Conservation (phyloP, 352 stramenopile genomes). For the Globisporangium lucens region DNA sequence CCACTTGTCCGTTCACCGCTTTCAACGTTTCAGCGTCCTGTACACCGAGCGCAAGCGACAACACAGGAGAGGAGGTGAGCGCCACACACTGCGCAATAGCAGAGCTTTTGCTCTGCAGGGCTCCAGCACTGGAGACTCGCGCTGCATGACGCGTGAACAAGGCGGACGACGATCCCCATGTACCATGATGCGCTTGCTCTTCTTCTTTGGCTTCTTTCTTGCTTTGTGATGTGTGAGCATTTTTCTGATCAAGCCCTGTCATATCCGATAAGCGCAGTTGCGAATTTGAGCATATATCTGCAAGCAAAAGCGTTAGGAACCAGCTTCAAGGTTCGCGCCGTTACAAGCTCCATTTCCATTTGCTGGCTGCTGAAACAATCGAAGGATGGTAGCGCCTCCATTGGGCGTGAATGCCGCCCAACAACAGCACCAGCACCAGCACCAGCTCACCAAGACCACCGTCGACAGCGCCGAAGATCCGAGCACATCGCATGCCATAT, state of each 20-base stretch:
- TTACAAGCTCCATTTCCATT: not conserved
- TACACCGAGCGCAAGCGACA: not conserved
- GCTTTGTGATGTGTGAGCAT: not conserved
- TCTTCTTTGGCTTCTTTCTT: not conserved
- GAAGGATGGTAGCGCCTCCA: conserved; percentile 1
- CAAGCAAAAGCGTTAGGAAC: not conserved
- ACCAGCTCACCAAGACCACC: not conserved
- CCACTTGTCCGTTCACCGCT: conserved; percentile 48
- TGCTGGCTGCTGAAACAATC: not conserved
- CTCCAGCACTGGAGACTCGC: not conserved
- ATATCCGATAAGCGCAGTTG: not conserved
- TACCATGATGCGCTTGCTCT: not conserved
- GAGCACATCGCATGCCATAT: not conserved
- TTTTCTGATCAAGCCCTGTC: not conserved
- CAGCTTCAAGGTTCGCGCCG: not conserved
- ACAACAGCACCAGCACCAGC: not conserved
- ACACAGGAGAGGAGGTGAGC: not conserved
- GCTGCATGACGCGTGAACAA: not conserved
- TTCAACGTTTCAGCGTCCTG: conserved; percentile 54
- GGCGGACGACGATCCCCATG: not conserved
- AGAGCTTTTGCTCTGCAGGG: not conserved
- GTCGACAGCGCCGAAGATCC: not conserved
- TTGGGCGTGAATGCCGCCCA: not conserved
- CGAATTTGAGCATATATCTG: not conserved
- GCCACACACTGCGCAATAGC: not conserved